These are phyloP conservation scores for Asclepias syriaca DNA, from an alignment of 257 asterid species.

Conservation along the genomic window DNA sequence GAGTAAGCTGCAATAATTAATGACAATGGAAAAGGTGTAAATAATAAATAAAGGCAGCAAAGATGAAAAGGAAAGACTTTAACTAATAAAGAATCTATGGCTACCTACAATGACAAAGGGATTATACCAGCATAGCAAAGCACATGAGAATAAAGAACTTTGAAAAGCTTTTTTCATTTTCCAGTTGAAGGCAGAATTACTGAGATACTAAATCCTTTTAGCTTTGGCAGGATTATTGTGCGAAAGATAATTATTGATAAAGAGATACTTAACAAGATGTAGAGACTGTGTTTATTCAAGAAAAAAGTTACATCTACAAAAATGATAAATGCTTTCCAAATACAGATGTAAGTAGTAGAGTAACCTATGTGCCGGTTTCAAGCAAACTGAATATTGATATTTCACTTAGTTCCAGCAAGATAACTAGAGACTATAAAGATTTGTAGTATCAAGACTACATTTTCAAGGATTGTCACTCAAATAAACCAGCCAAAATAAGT, in stretches of 20 bases:
- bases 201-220: background rate
- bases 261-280: background rate
- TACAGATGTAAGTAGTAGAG: background rate
- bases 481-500: background rate
- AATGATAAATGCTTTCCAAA: background rate
- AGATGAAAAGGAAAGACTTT: background rate
- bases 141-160: background rate
- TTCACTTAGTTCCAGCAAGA: background rate
- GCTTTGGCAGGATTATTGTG: background rate
- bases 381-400: background rate
- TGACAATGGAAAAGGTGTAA: slow-evolving; percentile 13
- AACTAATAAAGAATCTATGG: background rate
- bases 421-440: background rate
- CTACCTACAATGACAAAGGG: background rate
- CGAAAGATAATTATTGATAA: background rate
- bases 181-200: background rate
- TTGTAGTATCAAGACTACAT: background rate
- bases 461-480: slow-evolving; percentile 1
- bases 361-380: background rate
- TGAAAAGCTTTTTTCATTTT: background rate
- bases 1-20: slow-evolving; percentile 39
- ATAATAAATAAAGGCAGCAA: slow-evolving; percentile 11
- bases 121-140: background rate
- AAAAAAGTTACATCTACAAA: background rate
- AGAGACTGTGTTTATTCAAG: background rate